phyloP scores from a whole-genome alignment of 192 early-diverging fungal species.

The Bifiguratus adelaidae region DNA sequence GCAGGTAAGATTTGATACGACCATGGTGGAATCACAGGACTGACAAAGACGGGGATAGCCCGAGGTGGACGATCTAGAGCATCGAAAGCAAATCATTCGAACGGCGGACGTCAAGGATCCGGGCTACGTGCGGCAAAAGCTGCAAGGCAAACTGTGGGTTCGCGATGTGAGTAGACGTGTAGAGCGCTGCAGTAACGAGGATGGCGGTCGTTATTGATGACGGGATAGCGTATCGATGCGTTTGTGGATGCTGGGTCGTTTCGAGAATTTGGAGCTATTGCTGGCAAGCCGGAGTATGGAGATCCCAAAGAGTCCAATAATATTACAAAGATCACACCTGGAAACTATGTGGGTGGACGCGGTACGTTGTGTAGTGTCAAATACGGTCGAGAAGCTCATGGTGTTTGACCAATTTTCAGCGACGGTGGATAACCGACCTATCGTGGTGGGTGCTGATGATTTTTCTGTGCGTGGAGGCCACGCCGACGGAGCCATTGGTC shows the following conservation, averaged over 20 bases:
- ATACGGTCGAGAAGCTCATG: no score
- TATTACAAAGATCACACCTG: neutral
- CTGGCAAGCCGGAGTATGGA: slow-evolving; percentile 15
- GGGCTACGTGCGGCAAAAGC: slow-evolving; percentile 23
- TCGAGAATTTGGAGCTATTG: slow-evolving; percentile 18
- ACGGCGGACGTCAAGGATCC: slow-evolving; percentile 6
- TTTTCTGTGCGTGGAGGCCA: slow-evolving; percentile 27
- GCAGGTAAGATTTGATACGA: no score
- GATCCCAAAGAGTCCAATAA: neutral
- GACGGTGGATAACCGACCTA: slow-evolving; percentile 5
- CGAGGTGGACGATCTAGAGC: no score
- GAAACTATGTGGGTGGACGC: neutral
- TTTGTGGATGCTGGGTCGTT: slow-evolving; percentile 15
- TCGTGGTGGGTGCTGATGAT: slow-evolving; percentile 21
- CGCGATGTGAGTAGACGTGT: no score
- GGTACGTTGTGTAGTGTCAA: no score
- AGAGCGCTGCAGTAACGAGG: no score
- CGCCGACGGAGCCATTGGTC: slow-evolving; percentile 22
- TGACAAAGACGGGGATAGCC: no score
- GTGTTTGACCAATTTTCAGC: slow-evolving; percentile 1
- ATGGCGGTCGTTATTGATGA: no score
- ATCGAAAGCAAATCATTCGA: no score
- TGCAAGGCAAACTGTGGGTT: slow-evolving; percentile 15
- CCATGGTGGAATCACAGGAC: no score
- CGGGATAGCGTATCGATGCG: slow-evolving; percentile 10